Evolutionary conservation across 352 stramenopile genomes (phyloP).

Genomic region (Phytophthora europaea): DNA sequence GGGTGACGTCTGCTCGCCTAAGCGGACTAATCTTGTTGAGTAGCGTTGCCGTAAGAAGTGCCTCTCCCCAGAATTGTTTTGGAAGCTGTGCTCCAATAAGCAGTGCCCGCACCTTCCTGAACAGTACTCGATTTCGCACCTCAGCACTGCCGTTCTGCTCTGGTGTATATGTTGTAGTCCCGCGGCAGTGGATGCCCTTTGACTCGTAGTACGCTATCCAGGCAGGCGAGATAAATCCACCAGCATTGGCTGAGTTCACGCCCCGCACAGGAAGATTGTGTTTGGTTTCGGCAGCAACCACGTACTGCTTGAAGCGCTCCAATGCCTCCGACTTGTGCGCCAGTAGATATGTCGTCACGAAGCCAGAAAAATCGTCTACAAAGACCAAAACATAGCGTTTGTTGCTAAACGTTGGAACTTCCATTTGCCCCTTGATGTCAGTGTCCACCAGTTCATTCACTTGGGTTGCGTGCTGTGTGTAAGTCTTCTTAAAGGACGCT

Average conservation of each 20-base stretch:
- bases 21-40: conserved; percentile 13
- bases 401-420: conserved; percentile 3
- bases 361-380: conserved; percentile 15
- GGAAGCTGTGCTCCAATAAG: conserved; percentile 12
- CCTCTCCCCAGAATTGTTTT: conserved; percentile 28
- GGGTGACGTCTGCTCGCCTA: background rate
- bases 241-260: conserved; percentile 17
- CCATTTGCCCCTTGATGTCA: conserved; percentile 25
- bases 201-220: conserved; percentile 1
- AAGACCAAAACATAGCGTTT: conserved; percentile 17
- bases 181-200: conserved; percentile 5
- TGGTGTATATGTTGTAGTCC: conserved; percentile 9
- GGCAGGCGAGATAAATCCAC: conserved; percentile 5
- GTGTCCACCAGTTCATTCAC: conserved; percentile 17
- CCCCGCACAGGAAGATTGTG: background rate
- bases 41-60: background rate
- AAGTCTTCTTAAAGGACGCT: conserved; percentile 7
- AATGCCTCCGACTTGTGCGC: conserved; percentile 15
- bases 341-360: conserved; percentile 5
- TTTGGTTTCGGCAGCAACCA: background rate
- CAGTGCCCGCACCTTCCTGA: conserved; percentile 19
- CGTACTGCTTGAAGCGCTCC: conserved; percentile 9
- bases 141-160: conserved; percentile 24
- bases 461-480: conserved; percentile 7
- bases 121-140: conserved; percentile 19